These are phyloP conservation scores for Pythium phragmiticola DNA, from an alignment of 352 stramenopile genomes.

Conservation along the genomic window DNA sequence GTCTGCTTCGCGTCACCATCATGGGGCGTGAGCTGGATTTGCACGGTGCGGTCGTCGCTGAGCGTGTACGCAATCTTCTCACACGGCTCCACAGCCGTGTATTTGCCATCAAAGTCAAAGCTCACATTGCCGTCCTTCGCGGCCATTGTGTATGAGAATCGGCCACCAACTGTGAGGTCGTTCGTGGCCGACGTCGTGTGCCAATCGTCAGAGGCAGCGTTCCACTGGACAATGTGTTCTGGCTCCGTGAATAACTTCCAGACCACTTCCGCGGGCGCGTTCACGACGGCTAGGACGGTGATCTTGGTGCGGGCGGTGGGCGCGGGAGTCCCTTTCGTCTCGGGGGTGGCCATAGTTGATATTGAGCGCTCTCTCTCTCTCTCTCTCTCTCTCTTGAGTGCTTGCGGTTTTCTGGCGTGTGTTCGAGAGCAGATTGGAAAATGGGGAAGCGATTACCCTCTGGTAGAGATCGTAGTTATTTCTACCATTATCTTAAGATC, in stretches of 20 bases:
- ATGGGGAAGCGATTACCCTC: background rate
- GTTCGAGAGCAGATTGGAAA: background rate
- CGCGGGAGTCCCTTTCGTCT: background rate
- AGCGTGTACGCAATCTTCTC: conserved; percentile 15
- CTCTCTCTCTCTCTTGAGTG: background rate
- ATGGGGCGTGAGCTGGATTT: background rate
- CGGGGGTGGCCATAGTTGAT: background rate
- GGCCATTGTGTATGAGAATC: conserved; percentile 21
- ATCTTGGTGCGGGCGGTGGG: conserved; percentile 2
- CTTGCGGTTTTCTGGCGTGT: background rate
- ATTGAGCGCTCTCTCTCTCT: no score
- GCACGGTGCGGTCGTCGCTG: conserved; percentile 2
- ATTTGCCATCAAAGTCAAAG: conserved; percentile 18
- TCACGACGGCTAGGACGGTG: conserved; percentile 11
- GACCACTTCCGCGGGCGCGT: conserved; percentile 8
- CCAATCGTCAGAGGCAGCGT: conserved; percentile 23
- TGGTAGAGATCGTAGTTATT: background rate
- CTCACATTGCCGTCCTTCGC: conserved; percentile 17
- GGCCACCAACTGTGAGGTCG: conserved; percentile 14
- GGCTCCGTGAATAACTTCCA: conserved; percentile 17
- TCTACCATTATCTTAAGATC: background rate
- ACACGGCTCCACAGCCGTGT: conserved; percentile 8
- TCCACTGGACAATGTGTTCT: conserved; percentile 21
- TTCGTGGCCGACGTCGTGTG: conserved; percentile 19
- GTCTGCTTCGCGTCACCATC: conserved; percentile 7